Percentiles rank a stretch among this genome's conserved stretches.
Evolutionary conservation across 75 land plant species (phyloP).

Genomic region (Picea sitchensis): DNA sequence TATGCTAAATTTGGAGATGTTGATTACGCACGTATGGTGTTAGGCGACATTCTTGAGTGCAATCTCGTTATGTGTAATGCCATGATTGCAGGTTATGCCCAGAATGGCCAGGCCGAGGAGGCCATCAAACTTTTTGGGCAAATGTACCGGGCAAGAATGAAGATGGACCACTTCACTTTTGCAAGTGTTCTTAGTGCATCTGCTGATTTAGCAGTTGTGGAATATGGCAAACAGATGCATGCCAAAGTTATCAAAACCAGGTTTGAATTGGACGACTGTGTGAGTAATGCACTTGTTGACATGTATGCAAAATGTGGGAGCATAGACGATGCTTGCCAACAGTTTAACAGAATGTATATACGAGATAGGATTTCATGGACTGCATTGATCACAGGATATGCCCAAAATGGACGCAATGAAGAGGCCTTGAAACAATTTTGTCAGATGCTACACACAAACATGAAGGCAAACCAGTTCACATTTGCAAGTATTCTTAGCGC

Average conservation of each 20-base stretch:
- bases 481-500: constrained; percentile 39
- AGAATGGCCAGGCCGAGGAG: constrained; percentile 21
- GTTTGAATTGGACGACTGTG: constrained; percentile 30
- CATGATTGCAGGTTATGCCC: constrained; percentile 37
- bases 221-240: constrained; percentile 45
- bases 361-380: constrained; percentile 57
- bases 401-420: constrained; percentile 25
- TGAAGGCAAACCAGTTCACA: constrained; percentile 18
- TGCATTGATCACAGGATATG: constrained; percentile 45
- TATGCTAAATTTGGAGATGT: constrained; percentile 14
- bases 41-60: constrained; percentile 30
- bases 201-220: constrained; percentile 26
- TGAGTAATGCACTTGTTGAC: constrained; percentile 50
- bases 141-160: constrained; percentile 15
- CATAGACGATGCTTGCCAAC: constrained; percentile 25
- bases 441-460: not conserved
- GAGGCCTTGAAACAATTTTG: constrained; percentile 17
- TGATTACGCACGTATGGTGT: constrained; percentile 17
- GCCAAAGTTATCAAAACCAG: constrained; percentile 25
- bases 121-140: constrained; percentile 23
- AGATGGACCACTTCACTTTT: constrained; percentile 41
- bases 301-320: constrained; percentile 71
- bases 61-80: constrained; percentile 43
- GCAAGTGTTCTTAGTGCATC: constrained; percentile 49
- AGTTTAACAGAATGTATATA: constrained; percentile 27